Percentiles rank a stretch among this genome's conserved stretches.
Evolutionary conservation across 805 yeast species (phyloP).

Genomic region (Clavispora asparagi): DNA sequence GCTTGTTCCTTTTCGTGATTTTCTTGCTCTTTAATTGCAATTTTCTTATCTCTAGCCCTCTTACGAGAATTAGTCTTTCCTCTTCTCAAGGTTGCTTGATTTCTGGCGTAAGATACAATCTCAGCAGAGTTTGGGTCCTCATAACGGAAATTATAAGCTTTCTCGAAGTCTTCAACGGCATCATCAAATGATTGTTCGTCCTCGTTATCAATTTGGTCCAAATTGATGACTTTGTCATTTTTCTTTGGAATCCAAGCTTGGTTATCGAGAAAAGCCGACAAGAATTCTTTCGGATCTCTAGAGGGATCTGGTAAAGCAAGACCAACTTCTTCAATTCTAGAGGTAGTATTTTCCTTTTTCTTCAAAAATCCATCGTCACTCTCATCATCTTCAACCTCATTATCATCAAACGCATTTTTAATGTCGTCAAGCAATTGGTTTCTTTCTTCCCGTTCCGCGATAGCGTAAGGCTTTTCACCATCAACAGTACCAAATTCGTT

Average conservation of each 20-base stretch:
- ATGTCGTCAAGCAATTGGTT: constrained; percentile 71
- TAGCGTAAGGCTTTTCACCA: constrained; percentile 63
- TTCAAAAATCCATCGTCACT: constrained; percentile 50
- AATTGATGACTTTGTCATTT: constrained; percentile 51
- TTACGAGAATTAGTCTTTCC: constrained; percentile 70
- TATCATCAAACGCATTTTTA: constrained; percentile 55
- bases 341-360: constrained; percentile 40
- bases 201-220: constrained; percentile 46
- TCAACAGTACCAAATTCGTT: constrained; percentile 40
- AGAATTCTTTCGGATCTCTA: constrained; percentile 59
- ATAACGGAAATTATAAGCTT: constrained; percentile 89
- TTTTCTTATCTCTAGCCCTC: constrained; percentile 71
- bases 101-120: constrained; percentile 91
- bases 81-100: constrained; percentile 86
- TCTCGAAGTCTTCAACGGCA: constrained; percentile 86
- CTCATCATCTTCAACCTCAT: constrained; percentile 39
- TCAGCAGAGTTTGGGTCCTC: constrained; percentile 91
- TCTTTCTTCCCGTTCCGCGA: constrained; percentile 73
- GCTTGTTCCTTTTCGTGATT: constrained; percentile 53
- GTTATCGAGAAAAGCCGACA: constrained; percentile 63
- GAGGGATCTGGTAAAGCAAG: constrained; percentile 55
- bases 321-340: constrained; percentile 20
- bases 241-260: constrained; percentile 88
- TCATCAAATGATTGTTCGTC: constrained; percentile 87
- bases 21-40: constrained; percentile 47